These are phyloP conservation scores for Suhomyces bolitotheri DNA, from an alignment of 1,139 yeast species.

Conservation along the genomic window DNA sequence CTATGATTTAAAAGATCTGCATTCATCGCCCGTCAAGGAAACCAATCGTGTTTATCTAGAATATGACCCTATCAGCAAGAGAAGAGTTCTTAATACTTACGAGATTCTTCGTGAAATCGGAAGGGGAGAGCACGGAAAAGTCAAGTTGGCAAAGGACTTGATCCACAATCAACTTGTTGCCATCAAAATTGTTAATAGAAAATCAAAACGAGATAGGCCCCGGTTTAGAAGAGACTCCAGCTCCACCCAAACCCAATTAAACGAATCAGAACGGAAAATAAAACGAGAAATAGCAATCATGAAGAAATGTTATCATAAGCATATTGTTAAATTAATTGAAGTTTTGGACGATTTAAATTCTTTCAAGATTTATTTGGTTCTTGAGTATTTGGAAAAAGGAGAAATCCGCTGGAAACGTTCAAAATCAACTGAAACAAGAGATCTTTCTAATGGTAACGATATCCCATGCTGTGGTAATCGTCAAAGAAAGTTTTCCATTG, in stretches of 20 bases:
- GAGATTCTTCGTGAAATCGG: slow-evolving; percentile 89
- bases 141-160: slow-evolving; percentile 81
- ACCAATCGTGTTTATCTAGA: slow-evolving; percentile 80
- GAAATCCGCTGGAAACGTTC: slow-evolving; percentile 81
- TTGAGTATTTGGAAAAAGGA: slow-evolving; percentile 90
- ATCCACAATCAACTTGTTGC: slow-evolving; percentile 78
- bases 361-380: slow-evolving; percentile 82
- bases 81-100: slow-evolving; percentile 85
- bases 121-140: slow-evolving; percentile 96
- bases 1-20: background rate
- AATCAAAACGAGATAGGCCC: slow-evolving; percentile 55
- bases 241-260: slow-evolving; percentile 16
- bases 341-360: slow-evolving; percentile 86
- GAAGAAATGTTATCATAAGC: slow-evolving; percentile 90
- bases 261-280: slow-evolving; percentile 64
- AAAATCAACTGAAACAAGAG: slow-evolving; percentile 14
- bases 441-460: slow-evolving; percentile 14
- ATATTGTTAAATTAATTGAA: slow-evolving; percentile 82
- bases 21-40: slow-evolving; percentile 52
- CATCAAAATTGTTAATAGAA: slow-evolving; percentile 86
- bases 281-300: slow-evolving; percentile 92
- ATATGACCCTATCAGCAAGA: slow-evolving; percentile 83
- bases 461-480: slow-evolving; percentile 42
- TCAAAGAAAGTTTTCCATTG: slow-evolving; percentile 9
- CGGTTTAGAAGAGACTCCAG: slow-evolving; percentile 41